phyloP scores from a whole-genome alignment of 179 eudicot genomes.

The Heliamphora pulchella region DNA sequence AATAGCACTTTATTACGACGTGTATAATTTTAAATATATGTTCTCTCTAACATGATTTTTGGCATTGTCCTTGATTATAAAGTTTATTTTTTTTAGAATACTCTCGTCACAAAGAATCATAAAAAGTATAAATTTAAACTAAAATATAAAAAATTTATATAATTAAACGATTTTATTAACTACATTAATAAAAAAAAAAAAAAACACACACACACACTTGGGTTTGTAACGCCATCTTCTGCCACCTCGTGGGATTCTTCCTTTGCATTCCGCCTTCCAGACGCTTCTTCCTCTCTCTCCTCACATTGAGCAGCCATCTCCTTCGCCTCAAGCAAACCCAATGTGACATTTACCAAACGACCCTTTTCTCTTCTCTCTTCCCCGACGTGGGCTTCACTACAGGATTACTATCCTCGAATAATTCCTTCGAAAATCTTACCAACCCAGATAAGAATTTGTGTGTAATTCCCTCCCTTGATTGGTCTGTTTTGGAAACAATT shows the following conservation, averaged over 20 bases:
- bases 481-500: not conserved
- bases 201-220: too few species aligned
- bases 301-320: not conserved
- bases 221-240: not conserved
- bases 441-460: not conserved
- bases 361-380: not conserved
- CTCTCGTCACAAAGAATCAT: too few species aligned
- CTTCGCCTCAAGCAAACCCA: not conserved
- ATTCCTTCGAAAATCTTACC: not conserved
- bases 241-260: not conserved
- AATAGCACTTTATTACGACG: too few species aligned
- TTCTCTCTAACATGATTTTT: too few species aligned
- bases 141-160: too few species aligned
- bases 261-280: conserved; percentile 25
- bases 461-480: not conserved
- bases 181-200: too few species aligned
- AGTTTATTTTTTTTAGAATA: too few species aligned
- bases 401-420: not conserved
- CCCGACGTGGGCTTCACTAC: too few species aligned
- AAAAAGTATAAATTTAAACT: too few species aligned
- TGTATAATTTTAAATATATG: too few species aligned
- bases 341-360: not conserved
- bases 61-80: too few species aligned
- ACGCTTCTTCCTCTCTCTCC: not conserved
- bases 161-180: too few species aligned